These are phyloP conservation scores for Paramecium pentaurelia DNA, from an alignment of 73 alveolate species.

Conservation along the genomic window DNA sequence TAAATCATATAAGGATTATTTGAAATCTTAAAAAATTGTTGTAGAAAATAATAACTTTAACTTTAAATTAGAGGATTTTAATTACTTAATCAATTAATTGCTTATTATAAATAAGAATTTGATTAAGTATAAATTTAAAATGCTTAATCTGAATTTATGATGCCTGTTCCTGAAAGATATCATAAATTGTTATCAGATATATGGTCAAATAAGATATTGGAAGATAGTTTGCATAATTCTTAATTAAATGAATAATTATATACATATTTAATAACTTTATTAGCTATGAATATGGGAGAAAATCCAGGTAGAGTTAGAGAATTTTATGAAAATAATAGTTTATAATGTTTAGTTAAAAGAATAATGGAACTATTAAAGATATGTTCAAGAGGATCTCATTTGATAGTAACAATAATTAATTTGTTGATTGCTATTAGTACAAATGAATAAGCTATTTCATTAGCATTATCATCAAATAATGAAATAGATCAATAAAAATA, in stretches of 20 bases:
- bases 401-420: conserved; percentile 8
- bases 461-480: not conserved
- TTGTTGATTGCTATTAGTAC: conserved; percentile 36
- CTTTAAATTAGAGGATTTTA: not conserved
- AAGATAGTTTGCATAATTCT: not conserved
- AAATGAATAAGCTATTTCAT: conserved; percentile 12
- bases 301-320: conserved; percentile 39
- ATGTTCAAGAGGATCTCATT: conserved; percentile 17
- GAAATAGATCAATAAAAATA: not conserved
- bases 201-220: conserved; percentile 27
- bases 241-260: not conserved
- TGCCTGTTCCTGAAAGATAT: conserved; percentile 45
- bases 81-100: not conserved
- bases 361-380: not conserved
- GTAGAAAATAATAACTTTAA: not conserved
- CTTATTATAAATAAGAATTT: conserved; percentile 18
- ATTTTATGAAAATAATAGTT: not conserved
- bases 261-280: not conserved
- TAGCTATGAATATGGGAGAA: conserved; percentile 11
- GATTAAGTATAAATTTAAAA: not conserved
- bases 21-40: not conserved
- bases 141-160: conserved; percentile 21
- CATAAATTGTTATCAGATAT: not conserved
- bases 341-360: not conserved
- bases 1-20: not conserved